Evolutionary conservation across 176 grass and related monocot species (phyloP).

Genomic region (Raddia guianensis): DNA sequence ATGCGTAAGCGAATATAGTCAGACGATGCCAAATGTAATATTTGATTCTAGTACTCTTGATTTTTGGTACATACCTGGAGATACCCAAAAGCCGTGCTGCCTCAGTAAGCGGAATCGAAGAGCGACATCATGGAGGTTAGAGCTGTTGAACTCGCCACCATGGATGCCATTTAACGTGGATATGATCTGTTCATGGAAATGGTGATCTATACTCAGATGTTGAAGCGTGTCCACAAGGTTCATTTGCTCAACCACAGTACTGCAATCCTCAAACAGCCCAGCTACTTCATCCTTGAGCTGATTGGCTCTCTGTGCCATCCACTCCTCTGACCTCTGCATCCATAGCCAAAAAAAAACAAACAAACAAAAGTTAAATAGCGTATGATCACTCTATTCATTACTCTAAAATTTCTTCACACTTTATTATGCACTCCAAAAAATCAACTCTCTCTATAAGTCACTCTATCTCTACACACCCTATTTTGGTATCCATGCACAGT

Average conservation of each 20-base stretch:
- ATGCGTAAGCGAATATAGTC: no score
- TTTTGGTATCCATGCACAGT: no score
- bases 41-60: background rate
- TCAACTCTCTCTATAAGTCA: no score
- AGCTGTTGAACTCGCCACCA: slow-evolving; percentile 14
- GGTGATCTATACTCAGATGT: slow-evolving; percentile 41
- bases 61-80: slow-evolving; percentile 35
- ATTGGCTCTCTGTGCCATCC: slow-evolving; percentile 25
- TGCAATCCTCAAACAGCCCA: slow-evolving; percentile 13
- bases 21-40: background rate
- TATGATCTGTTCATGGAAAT: slow-evolving; percentile 28
- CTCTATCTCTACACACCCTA: no score
- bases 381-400: background rate
- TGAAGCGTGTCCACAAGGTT: slow-evolving; percentile 40
- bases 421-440: no score
- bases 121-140: slow-evolving; percentile 35
- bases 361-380: background rate
- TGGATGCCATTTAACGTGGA: slow-evolving; percentile 4
- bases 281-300: slow-evolving; percentile 25
- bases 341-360: background rate
- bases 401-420: background rate
- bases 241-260: slow-evolving; percentile 11
- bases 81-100: slow-evolving; percentile 42
- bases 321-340: slow-evolving; percentile 35
- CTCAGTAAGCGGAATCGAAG: slow-evolving; percentile 44